phyloP scores from a whole-genome alignment of 805 yeast genomes.

The Priceomyces castillae region DNA sequence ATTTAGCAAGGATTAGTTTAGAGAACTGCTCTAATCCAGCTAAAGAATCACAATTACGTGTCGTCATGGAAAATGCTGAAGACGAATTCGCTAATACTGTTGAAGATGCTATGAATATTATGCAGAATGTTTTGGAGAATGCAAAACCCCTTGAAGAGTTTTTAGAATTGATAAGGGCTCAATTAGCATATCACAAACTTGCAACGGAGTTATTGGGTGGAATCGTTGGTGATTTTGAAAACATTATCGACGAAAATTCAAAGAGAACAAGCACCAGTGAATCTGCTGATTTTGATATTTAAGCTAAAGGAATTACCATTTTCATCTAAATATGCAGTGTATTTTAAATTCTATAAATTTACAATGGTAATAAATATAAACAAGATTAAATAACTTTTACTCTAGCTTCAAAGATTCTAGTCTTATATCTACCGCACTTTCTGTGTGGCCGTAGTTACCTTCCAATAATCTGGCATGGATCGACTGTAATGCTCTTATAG shows the following conservation, averaged over 20 bases:
- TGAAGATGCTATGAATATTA: conserved; percentile 78
- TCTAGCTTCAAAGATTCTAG: conserved; percentile 27
- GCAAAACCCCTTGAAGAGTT: conserved; percentile 68
- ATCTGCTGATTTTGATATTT: conserved; percentile 33
- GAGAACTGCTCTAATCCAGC: conserved; percentile 40
- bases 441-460: conserved; percentile 25
- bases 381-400: conserved; percentile 1
- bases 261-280: conserved; percentile 16
- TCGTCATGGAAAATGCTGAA: conserved; percentile 78
- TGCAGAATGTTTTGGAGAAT: conserved; percentile 75
- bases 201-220: conserved; percentile 66
- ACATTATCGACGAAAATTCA: conserved; percentile 48
- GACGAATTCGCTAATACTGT: conserved; percentile 88
- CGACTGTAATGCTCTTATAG: conserved; percentile 79
- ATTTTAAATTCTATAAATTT: conserved; percentile 1
- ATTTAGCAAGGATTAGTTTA: conserved; percentile 61
- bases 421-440: conserved; percentile 30
- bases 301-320: conserved; percentile 2
- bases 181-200: conserved; percentile 74
- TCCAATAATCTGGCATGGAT: conserved; percentile 77
- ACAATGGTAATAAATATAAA: background rate
- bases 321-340: background rate
- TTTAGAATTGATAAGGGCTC: conserved; percentile 70
- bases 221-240: conserved; percentile 62
- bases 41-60: conserved; percentile 70